Percentiles rank a stretch among this genome's conserved stretches.
Conservation (phyloP, 225 moss, liverwort and hornwort genomes). For the Takakia lepidozioides region DNA sequence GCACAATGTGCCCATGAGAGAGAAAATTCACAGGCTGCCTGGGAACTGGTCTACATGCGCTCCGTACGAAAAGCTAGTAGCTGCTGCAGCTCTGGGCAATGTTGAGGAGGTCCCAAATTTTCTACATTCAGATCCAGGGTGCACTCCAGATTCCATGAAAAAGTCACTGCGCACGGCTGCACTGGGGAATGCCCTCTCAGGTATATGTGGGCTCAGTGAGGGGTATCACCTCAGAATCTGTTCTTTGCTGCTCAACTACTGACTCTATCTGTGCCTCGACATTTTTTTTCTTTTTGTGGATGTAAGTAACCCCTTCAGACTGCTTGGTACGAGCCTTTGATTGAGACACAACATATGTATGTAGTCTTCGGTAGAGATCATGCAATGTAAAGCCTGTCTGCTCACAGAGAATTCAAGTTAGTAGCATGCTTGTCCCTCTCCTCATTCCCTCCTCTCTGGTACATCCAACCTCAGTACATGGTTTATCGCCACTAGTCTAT, state of each 20-base stretch:
- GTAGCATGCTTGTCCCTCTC: not conserved
- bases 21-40: conserved; percentile 7
- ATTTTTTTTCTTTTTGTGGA: too few species aligned
- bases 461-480: too few species aligned
- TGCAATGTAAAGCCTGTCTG: too few species aligned
- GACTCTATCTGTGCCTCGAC: too few species aligned
- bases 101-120: conserved; percentile 3
- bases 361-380: too few species aligned
- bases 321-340: too few species aligned
- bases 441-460: not conserved
- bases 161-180: conserved; percentile 8
- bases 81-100: conserved; percentile 3
- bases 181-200: conserved; percentile 28
- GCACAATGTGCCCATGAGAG: conserved; percentile 8
- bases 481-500: not conserved
- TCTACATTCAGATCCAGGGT: not conserved
- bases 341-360: too few species aligned
- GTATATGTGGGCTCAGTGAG: too few species aligned
- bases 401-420: too few species aligned
- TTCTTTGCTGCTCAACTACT: too few species aligned
- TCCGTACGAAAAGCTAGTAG: not conserved
- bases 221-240: too few species aligned
- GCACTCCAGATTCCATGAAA: conserved; percentile 7
- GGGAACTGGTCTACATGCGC: conserved; percentile 5
- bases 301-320: too few species aligned